Evolutionary conservation across 225 moss, liverwort and hornwort genomes (phyloP), one percentile per base, ranked within the genome.

Genomic region (Polytrichum commune): DNA sequence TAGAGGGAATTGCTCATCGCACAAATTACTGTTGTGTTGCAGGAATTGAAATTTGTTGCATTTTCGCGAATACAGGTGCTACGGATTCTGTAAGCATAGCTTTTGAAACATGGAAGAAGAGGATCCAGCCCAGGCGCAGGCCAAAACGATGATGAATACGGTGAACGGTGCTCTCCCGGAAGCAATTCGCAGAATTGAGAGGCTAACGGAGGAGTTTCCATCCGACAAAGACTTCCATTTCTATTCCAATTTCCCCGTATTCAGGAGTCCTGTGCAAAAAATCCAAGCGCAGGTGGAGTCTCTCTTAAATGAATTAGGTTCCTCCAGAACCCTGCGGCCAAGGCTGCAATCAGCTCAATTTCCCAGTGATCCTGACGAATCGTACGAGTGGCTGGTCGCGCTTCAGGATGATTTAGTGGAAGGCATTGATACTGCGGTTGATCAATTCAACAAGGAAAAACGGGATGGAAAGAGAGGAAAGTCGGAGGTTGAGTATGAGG

Each of bases 401-500:
- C 60, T 91, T 28, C 98, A 95, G 79, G 98, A 99, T 77, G 90
- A 95, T 77, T 60, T 95, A 8, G 79, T 93, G 63, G 98, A 99
- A 76, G 80, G 90, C 54, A 84, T 95, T 57, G 98, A 95, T 57
- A 75, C 85, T 27, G 87, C 87, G 28, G 72, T 99, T 19, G 98
- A 99, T 75, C 86, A 75, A 54, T 83, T 92, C 71, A 70, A 75
- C 29, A 78, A 79, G 71, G 90, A 87, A 27, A 83, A 78, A 53
- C 84, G 81, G 54, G 82, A 80, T 19, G 75, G 80, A 27, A 81
- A 75, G 69, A 84, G 80, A 57, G 68, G 75, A 22, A 79, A 71
- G 61, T 29, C 10, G 27, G 55, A 54, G 8, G 22, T 70, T 62
- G 76, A 24, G 28, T 38, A 56, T 60, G 83, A 75, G 71, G 30